Conservation (phyloP, 768 basidiomycete species). For the Boletus sensibilis region DNA sequence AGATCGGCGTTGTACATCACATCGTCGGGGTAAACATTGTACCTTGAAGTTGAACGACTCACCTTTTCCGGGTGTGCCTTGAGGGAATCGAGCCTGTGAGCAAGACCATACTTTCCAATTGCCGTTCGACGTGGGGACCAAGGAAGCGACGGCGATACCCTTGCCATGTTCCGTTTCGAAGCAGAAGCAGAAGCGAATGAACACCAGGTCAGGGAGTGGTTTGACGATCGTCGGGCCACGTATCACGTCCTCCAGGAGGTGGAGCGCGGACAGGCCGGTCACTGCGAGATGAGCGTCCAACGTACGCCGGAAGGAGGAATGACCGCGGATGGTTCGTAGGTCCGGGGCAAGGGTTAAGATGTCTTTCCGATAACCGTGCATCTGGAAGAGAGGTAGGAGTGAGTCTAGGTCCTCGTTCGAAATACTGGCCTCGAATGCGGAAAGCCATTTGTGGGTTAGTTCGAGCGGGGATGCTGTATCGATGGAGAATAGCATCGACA, state of each 20-base stretch:
- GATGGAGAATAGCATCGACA: slow-evolving; percentile 10
- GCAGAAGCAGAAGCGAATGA: slow-evolving; percentile 55
- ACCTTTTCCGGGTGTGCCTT: slow-evolving; percentile 50
- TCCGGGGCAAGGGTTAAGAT: slow-evolving; percentile 52
- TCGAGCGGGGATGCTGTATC: slow-evolving; percentile 9
- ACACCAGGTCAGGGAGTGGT: slow-evolving; percentile 52
- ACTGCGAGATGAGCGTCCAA: slow-evolving; percentile 36
- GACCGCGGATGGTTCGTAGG: slow-evolving; percentile 48
- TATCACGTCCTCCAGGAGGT: slow-evolving; percentile 23
- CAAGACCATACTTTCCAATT: slow-evolving; percentile 59
- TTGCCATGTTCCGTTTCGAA: slow-evolving; percentile 51
- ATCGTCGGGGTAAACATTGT: background rate
- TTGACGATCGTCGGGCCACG: slow-evolving; percentile 34
- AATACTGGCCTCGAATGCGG: slow-evolving; percentile 11
- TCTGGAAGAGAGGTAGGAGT: slow-evolving; percentile 18
- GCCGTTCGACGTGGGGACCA: slow-evolving; percentile 40
- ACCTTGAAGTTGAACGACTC: background rate
- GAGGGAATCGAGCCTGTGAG: slow-evolving; percentile 56
- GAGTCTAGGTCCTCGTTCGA: background rate
- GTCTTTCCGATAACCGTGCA: slow-evolving; percentile 49
- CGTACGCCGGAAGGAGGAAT: slow-evolving; percentile 35
- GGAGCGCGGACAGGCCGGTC: slow-evolving; percentile 18
- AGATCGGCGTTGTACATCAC: background rate
- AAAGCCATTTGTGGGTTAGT: slow-evolving; percentile 18
- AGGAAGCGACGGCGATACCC: slow-evolving; percentile 51